A percentile compares a stretch with the other conserved stretches of the same genome.
Evolutionary conservation across 108 stramenopile genomes (phyloP).

Genomic region (Discostella stelligeroides): DNA sequence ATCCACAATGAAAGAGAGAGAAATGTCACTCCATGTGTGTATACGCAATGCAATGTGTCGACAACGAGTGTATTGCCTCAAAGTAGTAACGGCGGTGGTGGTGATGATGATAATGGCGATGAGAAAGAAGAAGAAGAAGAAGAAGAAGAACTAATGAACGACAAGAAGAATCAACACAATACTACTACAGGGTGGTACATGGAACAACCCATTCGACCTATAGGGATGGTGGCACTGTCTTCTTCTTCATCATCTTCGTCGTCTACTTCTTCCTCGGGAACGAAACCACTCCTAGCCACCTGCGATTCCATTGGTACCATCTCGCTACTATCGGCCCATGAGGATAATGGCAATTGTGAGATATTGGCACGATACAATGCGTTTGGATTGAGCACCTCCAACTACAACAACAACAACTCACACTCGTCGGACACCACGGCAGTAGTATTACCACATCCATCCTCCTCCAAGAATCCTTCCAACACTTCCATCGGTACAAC

Average conservation of each 20-base stretch:
- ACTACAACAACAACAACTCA: not conserved
- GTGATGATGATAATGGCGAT: not conserved
- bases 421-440: not conserved
- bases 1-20: slow-evolving; percentile 9
- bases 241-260: too few relatives aligned
- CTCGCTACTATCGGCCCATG: slow-evolving; percentile 21
- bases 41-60: not conserved
- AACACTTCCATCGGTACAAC: slow-evolving; percentile 14
- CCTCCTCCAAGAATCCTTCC: slow-evolving; percentile 7
- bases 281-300: slow-evolving; percentile 20
- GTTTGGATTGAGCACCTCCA: slow-evolving; percentile 1
- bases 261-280: not conserved
- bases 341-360: slow-evolving; percentile 13
- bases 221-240: slow-evolving; percentile 27
- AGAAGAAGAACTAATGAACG: not conserved
- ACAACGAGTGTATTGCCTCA: not conserved
- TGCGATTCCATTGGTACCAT: slow-evolving; percentile 38
- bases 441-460: not conserved
- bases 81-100: not conserved
- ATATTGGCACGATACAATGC: slow-evolving; percentile 36
- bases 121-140: not conserved
- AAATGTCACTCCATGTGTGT: slow-evolving; percentile 17
- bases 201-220: slow-evolving; percentile 28
- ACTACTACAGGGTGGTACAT: not conserved
- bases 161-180: not conserved